phyloP scores from a whole-genome alignment of 305 asterid genomes.

The Solanum hybrid region DNA sequence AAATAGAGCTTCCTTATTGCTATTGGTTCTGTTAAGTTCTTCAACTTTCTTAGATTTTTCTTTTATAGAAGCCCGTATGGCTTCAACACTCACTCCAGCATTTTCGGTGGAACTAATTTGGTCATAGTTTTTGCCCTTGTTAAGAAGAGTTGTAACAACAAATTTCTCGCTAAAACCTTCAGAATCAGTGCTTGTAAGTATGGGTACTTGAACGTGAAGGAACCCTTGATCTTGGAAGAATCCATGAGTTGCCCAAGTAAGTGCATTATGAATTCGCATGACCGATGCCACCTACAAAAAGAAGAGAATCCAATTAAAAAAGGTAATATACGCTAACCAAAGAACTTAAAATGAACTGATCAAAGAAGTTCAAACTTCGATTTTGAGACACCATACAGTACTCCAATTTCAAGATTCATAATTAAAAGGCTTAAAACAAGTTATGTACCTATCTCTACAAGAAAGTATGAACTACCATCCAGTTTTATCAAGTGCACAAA shows the following conservation, averaged over 20 bases:
- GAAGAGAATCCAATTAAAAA: background rate
- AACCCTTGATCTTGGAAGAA: constrained; percentile 66
- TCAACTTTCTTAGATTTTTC: constrained; percentile 58
- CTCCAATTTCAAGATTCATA: background rate
- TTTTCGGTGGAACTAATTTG: constrained; percentile 12
- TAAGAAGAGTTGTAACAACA: constrained; percentile 41
- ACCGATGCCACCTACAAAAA: constrained; percentile 73
- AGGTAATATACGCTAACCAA: background rate
- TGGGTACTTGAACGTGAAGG: constrained; percentile 63
- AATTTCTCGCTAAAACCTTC: constrained; percentile 48
- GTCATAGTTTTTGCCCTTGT: constrained; percentile 12
- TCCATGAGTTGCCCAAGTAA: constrained; percentile 41
- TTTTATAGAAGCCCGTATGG: constrained; percentile 39
- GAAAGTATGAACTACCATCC: background rate
- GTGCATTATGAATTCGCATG: constrained; percentile 49
- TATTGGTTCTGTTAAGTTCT: constrained; percentile 52
- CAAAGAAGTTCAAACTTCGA: background rate
- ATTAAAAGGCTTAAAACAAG: background rate
- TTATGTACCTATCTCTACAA: background rate
- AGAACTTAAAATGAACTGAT: background rate
- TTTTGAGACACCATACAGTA: background rate
- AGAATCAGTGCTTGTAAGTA: constrained; percentile 52
- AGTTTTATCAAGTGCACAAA: background rate
- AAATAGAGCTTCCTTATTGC: constrained; percentile 66
- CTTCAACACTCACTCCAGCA: constrained; percentile 26